phyloP scores from a whole-genome alignment of 495 filamentous ascomycete genomes.

The Penicillium nucicola region DNA sequence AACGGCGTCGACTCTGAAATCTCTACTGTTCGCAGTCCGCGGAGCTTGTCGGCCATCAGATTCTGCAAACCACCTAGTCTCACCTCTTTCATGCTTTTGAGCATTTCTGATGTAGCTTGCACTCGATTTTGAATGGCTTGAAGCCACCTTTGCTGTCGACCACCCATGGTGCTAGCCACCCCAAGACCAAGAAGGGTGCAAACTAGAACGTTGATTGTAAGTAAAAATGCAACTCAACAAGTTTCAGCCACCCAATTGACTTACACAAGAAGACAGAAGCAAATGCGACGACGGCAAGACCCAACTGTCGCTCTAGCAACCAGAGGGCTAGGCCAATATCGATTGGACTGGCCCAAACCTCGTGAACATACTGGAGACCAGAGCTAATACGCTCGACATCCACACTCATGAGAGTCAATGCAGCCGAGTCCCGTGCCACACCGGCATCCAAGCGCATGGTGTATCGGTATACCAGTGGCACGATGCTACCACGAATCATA shows the following conservation, averaged over 20 bases:
- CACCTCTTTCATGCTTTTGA: background rate
- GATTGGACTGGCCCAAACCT: constrained; percentile 49
- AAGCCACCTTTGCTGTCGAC: background rate
- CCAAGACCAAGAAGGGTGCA: background rate
- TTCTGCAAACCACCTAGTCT: constrained; percentile 15
- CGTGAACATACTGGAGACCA: constrained; percentile 35
- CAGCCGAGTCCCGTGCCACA: constrained; percentile 30
- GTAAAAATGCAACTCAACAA: constrained; percentile 1
- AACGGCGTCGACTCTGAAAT: background rate
- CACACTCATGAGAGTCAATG: constrained; percentile 56
- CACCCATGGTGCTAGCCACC: background rate
- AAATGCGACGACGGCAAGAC: constrained; percentile 39
- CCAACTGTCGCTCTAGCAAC: constrained; percentile 49
- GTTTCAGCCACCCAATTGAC: background rate
- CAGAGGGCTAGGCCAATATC: constrained; percentile 49
- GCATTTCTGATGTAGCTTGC: background rate
- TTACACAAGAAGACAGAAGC: constrained; percentile 24
- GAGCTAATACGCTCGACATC: constrained; percentile 45
- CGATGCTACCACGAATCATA: constrained; percentile 45
- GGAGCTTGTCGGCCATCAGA: constrained; percentile 3
- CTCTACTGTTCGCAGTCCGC: background rate
- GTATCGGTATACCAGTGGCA: constrained; percentile 27
- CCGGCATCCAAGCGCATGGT: constrained; percentile 14
- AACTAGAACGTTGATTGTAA: background rate
- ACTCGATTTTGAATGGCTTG: background rate